Evolutionary conservation across 192 early-diverging fungal species (phyloP).

Genomic region (Backusella australiensis): DNA sequence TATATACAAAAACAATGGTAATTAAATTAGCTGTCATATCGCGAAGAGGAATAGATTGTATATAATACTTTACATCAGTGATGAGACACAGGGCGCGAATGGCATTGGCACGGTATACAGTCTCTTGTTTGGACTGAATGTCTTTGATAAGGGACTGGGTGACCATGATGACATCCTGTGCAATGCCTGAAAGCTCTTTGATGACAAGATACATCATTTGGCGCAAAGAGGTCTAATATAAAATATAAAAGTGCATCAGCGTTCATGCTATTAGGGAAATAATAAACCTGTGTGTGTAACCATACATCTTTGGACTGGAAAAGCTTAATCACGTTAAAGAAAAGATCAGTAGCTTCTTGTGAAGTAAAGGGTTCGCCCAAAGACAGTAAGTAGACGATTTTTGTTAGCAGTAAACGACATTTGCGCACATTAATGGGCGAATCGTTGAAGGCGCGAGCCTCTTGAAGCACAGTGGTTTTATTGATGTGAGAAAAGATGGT

Average conservation of each 20-base stretch:
- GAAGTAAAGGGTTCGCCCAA: conserved; percentile 85
- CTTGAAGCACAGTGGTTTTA: conserved; percentile 91
- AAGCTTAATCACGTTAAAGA: conserved; percentile 97
- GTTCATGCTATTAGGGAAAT: not conserved
- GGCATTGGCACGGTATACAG: conserved; percentile 92
- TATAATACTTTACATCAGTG: conserved; percentile 68
- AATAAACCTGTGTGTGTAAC: not conserved
- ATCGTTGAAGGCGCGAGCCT: conserved; percentile 96
- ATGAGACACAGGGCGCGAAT: conserved; percentile 95
- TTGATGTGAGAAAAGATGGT: conserved; percentile 87
- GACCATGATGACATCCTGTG: conserved; percentile 98
- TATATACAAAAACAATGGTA: not conserved
- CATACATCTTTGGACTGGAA: conserved; percentile 94
- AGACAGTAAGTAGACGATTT: conserved; percentile 91
- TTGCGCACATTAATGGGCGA: conserved; percentile 94
- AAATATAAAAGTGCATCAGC: conserved; percentile 7
- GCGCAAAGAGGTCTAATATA: conserved; percentile 76
- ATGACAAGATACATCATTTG: conserved; percentile 98
- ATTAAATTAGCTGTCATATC: not conserved
- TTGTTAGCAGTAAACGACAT: conserved; percentile 89
- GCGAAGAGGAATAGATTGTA: too few species aligned
- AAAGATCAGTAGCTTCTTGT: conserved; percentile 96
- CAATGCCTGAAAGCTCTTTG: conserved; percentile 90
- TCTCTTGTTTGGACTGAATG: conserved; percentile 91
- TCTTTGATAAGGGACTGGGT: conserved; percentile 94